Conservation (phyloP, 345 rosid genomes). For the Hypericum androsaemum region DNA sequence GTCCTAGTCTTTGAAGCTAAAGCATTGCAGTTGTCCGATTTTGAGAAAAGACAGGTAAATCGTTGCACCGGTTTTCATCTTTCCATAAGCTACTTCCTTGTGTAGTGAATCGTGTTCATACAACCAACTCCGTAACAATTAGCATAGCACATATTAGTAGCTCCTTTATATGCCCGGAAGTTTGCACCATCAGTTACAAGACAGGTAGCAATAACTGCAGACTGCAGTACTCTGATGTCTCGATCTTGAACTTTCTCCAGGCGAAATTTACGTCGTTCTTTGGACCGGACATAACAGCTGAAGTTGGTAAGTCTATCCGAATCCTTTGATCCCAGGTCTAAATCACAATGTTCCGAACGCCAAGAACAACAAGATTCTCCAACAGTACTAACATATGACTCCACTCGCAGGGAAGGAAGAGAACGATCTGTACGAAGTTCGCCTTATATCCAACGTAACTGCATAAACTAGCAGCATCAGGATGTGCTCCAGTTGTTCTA, state of each 20-base stretch:
- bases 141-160: too few species aligned
- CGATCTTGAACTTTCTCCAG: conserved; percentile 26
- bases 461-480: conserved; percentile 26
- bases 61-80: too few species aligned
- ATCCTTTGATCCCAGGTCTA: background rate
- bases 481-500: background rate
- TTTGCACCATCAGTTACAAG: too few species aligned
- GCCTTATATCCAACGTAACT: conserved; percentile 48
- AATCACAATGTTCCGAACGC: background rate
- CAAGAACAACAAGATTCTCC: background rate
- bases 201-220: conserved; percentile 3
- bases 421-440: conserved; percentile 58
- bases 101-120: too few species aligned
- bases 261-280: conserved; percentile 87
- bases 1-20: conserved; percentile 75
- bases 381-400: background rate
- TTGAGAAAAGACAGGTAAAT: conserved; percentile 46
- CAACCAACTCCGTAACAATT: too few species aligned
- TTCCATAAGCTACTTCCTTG: too few species aligned
- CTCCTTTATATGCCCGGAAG: too few species aligned
- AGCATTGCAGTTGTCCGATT: conserved; percentile 63
- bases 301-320: conserved; percentile 47
- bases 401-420: conserved; percentile 56
- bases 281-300: conserved; percentile 81
- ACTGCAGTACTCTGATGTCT: conserved; percentile 8